These are phyloP conservation scores for Gracilaria gracilis DNA, from an alignment of 23 red algal genomes.

Conservation along the genomic window DNA sequence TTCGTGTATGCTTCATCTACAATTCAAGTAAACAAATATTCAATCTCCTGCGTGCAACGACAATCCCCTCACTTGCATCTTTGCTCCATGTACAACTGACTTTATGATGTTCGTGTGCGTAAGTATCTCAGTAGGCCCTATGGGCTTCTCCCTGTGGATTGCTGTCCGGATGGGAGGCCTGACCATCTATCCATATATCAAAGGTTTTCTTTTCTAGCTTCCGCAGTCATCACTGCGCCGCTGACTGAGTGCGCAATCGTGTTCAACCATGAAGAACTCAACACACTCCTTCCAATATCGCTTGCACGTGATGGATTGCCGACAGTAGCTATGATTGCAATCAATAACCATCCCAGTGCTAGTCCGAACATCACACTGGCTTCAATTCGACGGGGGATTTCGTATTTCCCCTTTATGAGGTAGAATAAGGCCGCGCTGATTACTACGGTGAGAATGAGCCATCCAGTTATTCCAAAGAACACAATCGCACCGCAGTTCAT, in stretches of 20 bases:
- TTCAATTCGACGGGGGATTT: background rate
- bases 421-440: background rate
- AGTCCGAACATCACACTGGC: slow-evolving; percentile 10
- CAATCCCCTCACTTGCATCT: background rate
- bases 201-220: background rate
- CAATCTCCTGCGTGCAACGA: background rate
- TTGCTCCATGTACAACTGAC: background rate
- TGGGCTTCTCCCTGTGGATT: no score
- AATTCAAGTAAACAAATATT: background rate
- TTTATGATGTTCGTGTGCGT: no score
- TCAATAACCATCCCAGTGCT: slow-evolving; percentile 4
- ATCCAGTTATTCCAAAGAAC: slow-evolving; percentile 9
- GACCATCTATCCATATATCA: background rate
- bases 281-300: background rate
- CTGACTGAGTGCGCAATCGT: background rate
- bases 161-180: no score
- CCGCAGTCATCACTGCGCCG: background rate
- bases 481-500: slow-evolving; percentile 2
- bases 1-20: no score
- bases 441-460: background rate
- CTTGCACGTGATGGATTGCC: background rate
- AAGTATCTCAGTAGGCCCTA: no score
- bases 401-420: background rate
- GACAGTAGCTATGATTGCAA: background rate
- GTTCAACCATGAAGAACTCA: background rate